A percentile compares a stretch with the other conserved stretches of the same genome.
Evolutionary conservation across 441 rosid genomes (phyloP).

Genomic region (Viola pubescens): DNA sequence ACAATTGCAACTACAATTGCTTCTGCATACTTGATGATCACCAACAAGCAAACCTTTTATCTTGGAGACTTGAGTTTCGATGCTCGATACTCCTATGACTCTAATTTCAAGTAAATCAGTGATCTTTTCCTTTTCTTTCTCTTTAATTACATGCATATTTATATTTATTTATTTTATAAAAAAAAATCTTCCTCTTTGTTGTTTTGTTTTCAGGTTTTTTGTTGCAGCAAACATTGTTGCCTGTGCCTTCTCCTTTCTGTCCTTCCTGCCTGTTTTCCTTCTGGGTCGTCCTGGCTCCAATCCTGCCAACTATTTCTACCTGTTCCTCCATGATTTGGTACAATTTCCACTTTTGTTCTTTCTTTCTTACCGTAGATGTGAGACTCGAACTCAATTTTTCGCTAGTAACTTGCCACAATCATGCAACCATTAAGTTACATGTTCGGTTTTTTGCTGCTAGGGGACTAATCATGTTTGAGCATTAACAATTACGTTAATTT

Average conservation of each 20-base stretch:
- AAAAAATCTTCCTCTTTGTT: background rate
- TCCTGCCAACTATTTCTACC: conserved; percentile 21
- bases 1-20: background rate
- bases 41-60: conserved; percentile 3
- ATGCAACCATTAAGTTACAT: background rate
- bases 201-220: conserved; percentile 38
- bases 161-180: background rate
- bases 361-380: no score
- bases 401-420: no score
- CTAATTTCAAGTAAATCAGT: background rate
- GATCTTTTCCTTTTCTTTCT: no score
- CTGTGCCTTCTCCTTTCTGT: conserved; percentile 24
- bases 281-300: conserved; percentile 19
- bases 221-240: conserved; percentile 32
- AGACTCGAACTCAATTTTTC: no score
- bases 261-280: conserved; percentile 25
- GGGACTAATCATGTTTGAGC: background rate
- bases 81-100: background rate
- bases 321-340: conserved; percentile 59
- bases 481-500: background rate
- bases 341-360: background rate
- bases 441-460: no score
- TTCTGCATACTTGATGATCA: background rate
- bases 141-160: background rate
- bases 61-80: background rate